These are phyloP conservation scores for Lathyrus oleraceus DNA, from an alignment of 306 rosid species.

Conservation along the genomic window DNA sequence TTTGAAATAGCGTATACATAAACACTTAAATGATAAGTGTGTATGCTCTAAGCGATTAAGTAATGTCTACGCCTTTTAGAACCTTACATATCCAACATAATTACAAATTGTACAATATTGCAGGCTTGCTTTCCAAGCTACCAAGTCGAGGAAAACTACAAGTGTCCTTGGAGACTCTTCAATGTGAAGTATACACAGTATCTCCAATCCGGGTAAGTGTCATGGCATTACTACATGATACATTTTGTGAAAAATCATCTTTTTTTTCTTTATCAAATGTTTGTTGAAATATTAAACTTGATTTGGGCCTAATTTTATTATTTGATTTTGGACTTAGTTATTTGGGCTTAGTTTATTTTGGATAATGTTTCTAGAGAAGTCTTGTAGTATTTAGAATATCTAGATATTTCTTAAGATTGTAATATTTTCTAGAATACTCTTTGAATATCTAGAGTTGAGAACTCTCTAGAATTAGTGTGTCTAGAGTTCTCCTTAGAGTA, in stretches of 20 bases:
- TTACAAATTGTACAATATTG: not conserved
- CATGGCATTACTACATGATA: not conserved
- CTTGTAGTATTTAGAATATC: too few species aligned
- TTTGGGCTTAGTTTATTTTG: too few species aligned
- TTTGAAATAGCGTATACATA: not conserved
- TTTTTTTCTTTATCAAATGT: not conserved
- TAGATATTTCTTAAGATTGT: too few species aligned
- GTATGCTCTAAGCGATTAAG: not conserved
- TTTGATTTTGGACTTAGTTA: too few species aligned
- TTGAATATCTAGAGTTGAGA: too few species aligned
- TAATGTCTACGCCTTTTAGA: not conserved
- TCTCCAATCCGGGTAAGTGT: conserved; percentile 58
- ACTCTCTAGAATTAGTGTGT: too few species aligned
- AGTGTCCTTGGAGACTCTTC: conserved; percentile 53
- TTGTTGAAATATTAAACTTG: too few species aligned
- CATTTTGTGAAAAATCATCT: not conserved
- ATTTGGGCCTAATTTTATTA: too few species aligned
- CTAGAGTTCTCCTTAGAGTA: too few species aligned
- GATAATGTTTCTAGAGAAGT: too few species aligned
- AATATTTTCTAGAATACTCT: too few species aligned
- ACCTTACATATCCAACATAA: conserved; percentile 1
- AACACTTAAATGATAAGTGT: not conserved
- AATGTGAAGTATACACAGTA: conserved; percentile 65
- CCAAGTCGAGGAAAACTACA: conserved; percentile 47
- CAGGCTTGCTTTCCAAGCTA: conserved; percentile 59